phyloP scores from a whole-genome alignment of 345 rosid species.

The Sapria himalayana region DNA sequence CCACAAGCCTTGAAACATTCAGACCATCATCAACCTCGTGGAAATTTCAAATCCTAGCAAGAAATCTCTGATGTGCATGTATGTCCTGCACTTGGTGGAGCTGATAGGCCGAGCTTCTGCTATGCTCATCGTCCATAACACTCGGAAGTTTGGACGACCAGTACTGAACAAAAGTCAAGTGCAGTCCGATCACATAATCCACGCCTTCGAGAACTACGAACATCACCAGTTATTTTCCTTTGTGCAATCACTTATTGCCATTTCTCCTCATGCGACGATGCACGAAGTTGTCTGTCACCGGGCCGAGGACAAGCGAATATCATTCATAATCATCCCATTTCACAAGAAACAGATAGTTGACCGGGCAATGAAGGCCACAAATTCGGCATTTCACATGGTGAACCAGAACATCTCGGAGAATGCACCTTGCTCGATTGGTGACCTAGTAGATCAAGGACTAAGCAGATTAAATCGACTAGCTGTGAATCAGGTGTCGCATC shows the following conservation, averaged over 20 bases:
- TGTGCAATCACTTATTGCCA: conserved; percentile 70
- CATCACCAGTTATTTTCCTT: conserved; percentile 35
- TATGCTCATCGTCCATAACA: conserved; percentile 75
- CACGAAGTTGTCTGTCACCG: conserved; percentile 74
- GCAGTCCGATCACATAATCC: conserved; percentile 79
- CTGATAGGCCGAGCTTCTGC: conserved; percentile 93
- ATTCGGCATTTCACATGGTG: conserved; percentile 54
- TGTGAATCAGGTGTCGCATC: conserved; percentile 34
- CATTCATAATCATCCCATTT: conserved; percentile 64
- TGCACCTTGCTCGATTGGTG: conserved; percentile 78
- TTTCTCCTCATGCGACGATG: conserved; percentile 89
- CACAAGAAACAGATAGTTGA: conserved; percentile 88
- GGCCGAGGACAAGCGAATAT: conserved; percentile 73
- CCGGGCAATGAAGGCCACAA: conserved; percentile 87
- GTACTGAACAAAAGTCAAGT: conserved; percentile 80
- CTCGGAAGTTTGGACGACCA: conserved; percentile 41
- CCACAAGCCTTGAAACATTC: conserved; percentile 77
- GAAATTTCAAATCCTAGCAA: conserved; percentile 72
- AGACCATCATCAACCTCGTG: conserved; percentile 66
- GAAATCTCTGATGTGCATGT: conserved; percentile 52
- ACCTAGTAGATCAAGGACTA: conserved; percentile 72
- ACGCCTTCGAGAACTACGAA: conserved; percentile 68
- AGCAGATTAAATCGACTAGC: conserved; percentile 30
- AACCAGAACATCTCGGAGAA: conserved; percentile 57
- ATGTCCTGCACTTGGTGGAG: conserved; percentile 80